Evolutionary conservation across 805 yeast genomes (phyloP).

Genomic region (Maudiozyma turicensis): DNA sequence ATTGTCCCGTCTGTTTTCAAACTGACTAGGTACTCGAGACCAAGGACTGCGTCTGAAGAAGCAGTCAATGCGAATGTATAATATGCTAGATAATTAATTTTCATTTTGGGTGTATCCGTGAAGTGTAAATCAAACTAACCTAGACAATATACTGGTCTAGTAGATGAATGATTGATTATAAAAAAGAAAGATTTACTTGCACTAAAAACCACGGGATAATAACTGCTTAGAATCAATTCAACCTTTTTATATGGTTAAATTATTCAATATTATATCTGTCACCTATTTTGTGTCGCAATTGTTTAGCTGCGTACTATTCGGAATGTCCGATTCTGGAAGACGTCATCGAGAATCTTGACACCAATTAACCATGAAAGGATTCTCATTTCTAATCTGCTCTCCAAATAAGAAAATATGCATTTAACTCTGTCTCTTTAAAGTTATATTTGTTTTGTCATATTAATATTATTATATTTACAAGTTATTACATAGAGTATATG

Average conservation of each 20-base stretch:
- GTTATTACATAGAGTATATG: neutral
- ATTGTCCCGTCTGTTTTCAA: slow-evolving; percentile 41
- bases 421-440: neutral
- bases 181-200: no score
- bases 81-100: neutral
- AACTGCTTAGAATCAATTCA: no score
- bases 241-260: no score
- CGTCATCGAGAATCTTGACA: no score
- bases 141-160: neutral
- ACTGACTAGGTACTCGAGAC: slow-evolving; percentile 38
- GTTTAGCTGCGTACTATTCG: neutral
- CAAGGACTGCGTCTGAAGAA: neutral
- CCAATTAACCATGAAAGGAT: no score
- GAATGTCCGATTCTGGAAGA: no score
- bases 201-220: neutral
- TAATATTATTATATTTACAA: neutral
- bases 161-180: neutral
- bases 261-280: neutral
- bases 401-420: neutral
- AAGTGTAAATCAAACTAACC: no score
- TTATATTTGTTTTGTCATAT: neutral
- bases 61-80: neutral
- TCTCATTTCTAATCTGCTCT: no score
- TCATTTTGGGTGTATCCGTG: neutral
- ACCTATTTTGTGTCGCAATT: neutral